These are phyloP conservation scores for Wickerhamiella pararugosa DNA, from an alignment of 1,139 yeast genomes.

Conservation along the genomic window DNA sequence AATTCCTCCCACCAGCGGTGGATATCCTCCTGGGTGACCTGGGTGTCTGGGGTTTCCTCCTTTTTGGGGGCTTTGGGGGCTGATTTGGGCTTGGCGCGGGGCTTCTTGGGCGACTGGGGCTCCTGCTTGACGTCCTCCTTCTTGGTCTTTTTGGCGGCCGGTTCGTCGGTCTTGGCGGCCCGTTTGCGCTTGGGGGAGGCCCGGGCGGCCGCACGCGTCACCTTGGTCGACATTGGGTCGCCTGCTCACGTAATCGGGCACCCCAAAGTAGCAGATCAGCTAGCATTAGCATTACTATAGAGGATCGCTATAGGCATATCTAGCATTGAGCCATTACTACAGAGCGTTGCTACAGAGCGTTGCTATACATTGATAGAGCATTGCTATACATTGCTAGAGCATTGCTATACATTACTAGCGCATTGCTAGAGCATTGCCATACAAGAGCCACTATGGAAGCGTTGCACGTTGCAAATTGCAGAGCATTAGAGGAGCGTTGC, in stretches of 20 bases:
- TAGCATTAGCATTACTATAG: too few relatives aligned
- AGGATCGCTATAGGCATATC: too few relatives aligned
- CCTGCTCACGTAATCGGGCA: constrained; percentile 1
- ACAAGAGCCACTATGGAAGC: too few relatives aligned
- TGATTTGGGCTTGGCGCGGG: constrained; percentile 4
- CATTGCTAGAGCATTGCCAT: too few relatives aligned
- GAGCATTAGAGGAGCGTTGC: too few relatives aligned
- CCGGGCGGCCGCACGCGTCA: background rate
- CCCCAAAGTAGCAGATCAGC: background rate
- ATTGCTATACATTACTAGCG: too few relatives aligned
- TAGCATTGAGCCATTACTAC: too few relatives aligned
- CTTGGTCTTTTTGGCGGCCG: constrained; percentile 2
- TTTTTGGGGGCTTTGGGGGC: constrained; percentile 7
- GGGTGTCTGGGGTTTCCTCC: constrained; percentile 24
- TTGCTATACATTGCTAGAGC: too few relatives aligned
- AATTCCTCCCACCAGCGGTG: constrained; percentile 78
- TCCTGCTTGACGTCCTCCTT: background rate
- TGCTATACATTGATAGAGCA: too few relatives aligned
- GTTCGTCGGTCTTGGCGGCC: constrained; percentile 1
- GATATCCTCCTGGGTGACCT: constrained; percentile 42
- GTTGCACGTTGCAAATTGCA: too few relatives aligned
- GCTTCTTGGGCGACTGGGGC: background rate
- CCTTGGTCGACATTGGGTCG: background rate
- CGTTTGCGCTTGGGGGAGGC: background rate
- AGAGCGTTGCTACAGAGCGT: too few relatives aligned